Evolutionary conservation across 2,329 filamentous ascomycete genomes (phyloP).

Genomic region (Bimuria novae-zelandiae): DNA sequence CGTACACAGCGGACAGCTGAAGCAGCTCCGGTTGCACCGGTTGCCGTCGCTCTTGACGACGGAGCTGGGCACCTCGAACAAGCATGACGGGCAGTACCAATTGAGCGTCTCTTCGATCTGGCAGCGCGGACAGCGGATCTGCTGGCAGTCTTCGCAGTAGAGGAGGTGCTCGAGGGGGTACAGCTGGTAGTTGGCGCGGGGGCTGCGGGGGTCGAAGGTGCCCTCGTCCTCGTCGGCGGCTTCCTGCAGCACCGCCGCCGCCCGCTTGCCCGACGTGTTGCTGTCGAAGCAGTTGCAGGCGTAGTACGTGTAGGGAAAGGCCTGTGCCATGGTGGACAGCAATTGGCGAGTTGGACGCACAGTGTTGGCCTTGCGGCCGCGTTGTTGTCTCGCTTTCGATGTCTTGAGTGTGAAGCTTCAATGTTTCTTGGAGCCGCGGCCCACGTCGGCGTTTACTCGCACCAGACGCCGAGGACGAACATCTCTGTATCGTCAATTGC

Average conservation of each 20-base stretch:
- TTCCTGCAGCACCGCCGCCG: too few relatives aligned
- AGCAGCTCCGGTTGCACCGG: slow-evolving; percentile 93
- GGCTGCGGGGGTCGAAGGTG: slow-evolving; percentile 83
- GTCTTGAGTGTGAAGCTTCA: neutral
- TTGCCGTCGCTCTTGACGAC: slow-evolving; percentile 92
- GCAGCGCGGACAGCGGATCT: slow-evolving; percentile 91
- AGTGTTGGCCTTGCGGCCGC: too few relatives aligned
- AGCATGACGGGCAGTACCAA: slow-evolving; percentile 91
- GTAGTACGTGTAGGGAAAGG: slow-evolving; percentile 68
- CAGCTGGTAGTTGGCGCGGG: slow-evolving; percentile 86
- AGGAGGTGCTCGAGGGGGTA: slow-evolving; percentile 92
- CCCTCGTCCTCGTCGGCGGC: slow-evolving; percentile 72
- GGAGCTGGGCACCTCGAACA: slow-evolving; percentile 95
- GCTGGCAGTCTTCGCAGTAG: slow-evolving; percentile 96
- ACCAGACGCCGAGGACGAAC: neutral
- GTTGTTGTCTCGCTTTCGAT: neutral
- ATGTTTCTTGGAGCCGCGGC: neutral
- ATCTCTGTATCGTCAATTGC: slow-evolving; percentile 20
- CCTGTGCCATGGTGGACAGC: slow-evolving; percentile 56
- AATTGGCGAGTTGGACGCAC: too few relatives aligned
- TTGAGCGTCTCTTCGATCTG: slow-evolving; percentile 92
- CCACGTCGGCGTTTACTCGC: neutral
- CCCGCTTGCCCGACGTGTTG: slow-evolving; percentile 37
- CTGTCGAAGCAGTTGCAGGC: slow-evolving; percentile 65
- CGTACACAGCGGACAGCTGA: slow-evolving; percentile 89